A percentile compares a stretch with the other conserved stretches of the same genome.
Conservation (phyloP, 768 basidiomycete genomes). For the Suillus americanus region DNA sequence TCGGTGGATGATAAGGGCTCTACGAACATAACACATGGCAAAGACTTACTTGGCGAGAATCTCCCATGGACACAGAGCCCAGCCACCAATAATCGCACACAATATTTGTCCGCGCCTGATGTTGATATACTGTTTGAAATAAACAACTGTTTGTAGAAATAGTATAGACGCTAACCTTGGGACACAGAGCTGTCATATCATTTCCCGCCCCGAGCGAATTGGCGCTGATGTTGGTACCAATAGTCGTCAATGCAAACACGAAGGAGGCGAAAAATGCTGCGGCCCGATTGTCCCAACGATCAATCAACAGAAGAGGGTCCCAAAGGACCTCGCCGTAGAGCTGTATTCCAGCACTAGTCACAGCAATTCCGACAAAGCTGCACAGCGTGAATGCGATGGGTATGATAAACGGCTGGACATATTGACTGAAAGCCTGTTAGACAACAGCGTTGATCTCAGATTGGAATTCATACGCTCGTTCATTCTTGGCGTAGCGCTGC, state of each 20-base stretch:
- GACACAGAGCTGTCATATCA: conserved; percentile 78
- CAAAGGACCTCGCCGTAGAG: conserved; percentile 71
- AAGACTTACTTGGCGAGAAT: conserved; percentile 52
- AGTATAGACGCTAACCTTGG: conserved; percentile 32
- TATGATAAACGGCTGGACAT: conserved; percentile 72
- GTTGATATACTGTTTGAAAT: conserved; percentile 23
- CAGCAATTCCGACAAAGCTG: conserved; percentile 78
- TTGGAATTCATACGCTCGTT: conserved; percentile 49
- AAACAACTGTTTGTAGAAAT: neutral
- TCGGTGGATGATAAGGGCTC: neutral
- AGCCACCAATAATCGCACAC: conserved; percentile 50
- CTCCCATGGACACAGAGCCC: conserved; percentile 84
- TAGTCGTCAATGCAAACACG: conserved; percentile 68
- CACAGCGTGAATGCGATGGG: conserved; percentile 77
- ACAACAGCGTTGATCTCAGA: neutral
- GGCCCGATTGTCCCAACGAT: conserved; percentile 82
- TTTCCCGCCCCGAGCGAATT: conserved; percentile 78
- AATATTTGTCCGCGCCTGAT: conserved; percentile 31
- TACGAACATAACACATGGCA: neutral
- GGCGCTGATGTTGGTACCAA: conserved; percentile 76
- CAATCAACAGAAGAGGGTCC: conserved; percentile 76
- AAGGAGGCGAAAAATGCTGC: conserved; percentile 82
- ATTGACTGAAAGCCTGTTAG: conserved; percentile 47
- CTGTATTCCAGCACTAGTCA: conserved; percentile 71
- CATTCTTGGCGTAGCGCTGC: conserved; percentile 71